Conservation (phyloP, 441 rosid species). For the Pelargonium citronellum region DNA sequence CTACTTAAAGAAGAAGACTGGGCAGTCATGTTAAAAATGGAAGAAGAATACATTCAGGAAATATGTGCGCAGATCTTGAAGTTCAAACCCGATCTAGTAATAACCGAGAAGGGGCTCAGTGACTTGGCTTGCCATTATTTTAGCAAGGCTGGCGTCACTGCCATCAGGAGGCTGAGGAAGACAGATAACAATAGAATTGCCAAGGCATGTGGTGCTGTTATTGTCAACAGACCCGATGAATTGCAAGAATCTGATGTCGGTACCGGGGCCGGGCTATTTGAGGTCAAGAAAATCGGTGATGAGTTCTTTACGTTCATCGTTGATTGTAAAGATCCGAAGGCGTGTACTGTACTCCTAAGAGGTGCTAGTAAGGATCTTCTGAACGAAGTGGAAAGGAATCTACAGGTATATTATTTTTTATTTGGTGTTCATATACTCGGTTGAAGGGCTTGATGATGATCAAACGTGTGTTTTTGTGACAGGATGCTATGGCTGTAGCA, state of each 20-base stretch:
- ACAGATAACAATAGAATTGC: conserved; percentile 28
- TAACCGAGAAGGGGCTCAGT: conserved; percentile 27
- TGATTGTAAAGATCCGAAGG: conserved; percentile 26
- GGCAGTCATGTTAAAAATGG: conserved; percentile 23
- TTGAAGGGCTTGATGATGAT: neutral
- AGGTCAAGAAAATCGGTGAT: conserved; percentile 26
- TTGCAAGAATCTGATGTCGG: conserved; percentile 29
- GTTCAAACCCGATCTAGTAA: conserved; percentile 24
- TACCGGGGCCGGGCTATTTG: conserved; percentile 28
- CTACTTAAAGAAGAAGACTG: conserved; percentile 26
- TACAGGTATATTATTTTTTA: conserved; percentile 13
- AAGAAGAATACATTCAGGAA: conserved; percentile 24
- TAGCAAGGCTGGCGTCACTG: conserved; percentile 28
- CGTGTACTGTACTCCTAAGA: conserved; percentile 25
- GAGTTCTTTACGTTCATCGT: conserved; percentile 28
- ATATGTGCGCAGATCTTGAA: conserved; percentile 23
- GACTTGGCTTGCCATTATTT: conserved; percentile 26
- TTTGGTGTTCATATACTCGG: neutral
- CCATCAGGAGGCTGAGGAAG: conserved; percentile 29
- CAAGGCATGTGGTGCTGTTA: conserved; percentile 27
- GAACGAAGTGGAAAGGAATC: conserved; percentile 17
- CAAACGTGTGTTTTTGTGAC: conserved; percentile 2
- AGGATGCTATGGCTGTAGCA: conserved; percentile 28
- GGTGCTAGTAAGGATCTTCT: conserved; percentile 27
- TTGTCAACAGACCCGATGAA: conserved; percentile 25